phyloP scores from a whole-genome alignment of 208 protist species.

The Acanthamoeba sp. region DNA sequence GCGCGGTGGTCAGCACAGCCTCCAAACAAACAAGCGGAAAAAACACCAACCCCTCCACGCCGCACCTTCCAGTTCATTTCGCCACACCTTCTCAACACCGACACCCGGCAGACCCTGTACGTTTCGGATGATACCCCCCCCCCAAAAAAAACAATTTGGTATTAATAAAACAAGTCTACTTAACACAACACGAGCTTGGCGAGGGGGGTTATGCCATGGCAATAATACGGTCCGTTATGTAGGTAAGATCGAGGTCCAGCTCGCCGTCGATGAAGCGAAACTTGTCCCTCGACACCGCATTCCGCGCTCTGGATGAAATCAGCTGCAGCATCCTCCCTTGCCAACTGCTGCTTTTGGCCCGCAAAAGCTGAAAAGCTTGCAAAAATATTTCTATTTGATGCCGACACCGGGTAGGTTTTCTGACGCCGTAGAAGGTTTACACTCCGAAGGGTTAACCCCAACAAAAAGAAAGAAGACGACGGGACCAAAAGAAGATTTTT shows the following conservation, averaged over 20 bases:
- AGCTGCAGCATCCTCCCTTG: slow-evolving; percentile 12
- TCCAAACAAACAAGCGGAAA: too few species aligned
- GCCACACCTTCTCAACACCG: slow-evolving; percentile 53
- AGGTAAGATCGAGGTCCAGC: slow-evolving; percentile 94
- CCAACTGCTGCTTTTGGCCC: neutral
- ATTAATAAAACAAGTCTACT: slow-evolving; percentile 30
- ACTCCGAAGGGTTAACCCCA: too few species aligned
- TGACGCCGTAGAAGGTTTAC: too few species aligned
- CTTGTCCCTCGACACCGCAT: slow-evolving; percentile 90
- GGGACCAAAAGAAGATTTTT: too few species aligned
- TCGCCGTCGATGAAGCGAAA: slow-evolving; percentile 89
- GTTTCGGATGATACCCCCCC: too few species aligned
- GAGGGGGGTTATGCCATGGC: slow-evolving; percentile 76
- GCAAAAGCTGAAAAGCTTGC: too few species aligned
- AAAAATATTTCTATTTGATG: too few species aligned
- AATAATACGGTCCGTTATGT: slow-evolving; percentile 90
- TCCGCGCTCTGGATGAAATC: neutral
- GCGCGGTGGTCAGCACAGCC: too few species aligned
- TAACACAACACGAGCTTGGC: neutral
- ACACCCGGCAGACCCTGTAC: slow-evolving; percentile 8
- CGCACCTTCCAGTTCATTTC: slow-evolving; percentile 31
- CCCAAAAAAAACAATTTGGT: neutral
- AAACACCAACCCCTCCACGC: neutral
- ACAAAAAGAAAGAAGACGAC: too few species aligned
- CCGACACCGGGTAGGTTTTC: too few species aligned